A percentile compares a stretch with the other conserved stretches of the same genome.
phyloP scores from a whole-genome alignment of 2,329 filamentous ascomycete species.

The Juglanconis juglandina region DNA sequence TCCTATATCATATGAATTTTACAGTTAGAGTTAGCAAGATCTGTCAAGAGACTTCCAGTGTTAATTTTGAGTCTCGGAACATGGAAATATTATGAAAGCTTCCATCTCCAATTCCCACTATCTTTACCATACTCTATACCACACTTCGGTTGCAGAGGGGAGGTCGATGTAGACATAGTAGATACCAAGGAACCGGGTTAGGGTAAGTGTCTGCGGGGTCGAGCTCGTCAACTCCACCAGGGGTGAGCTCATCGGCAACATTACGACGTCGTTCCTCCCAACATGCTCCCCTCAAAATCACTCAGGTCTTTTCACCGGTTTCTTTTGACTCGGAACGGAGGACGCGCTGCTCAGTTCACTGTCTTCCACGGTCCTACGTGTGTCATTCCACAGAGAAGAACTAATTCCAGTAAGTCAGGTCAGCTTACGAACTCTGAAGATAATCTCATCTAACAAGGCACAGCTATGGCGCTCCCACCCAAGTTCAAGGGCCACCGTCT shows the following conservation, averaged over 20 bases:
- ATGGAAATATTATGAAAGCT: no score
- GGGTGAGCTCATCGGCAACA: conserved; percentile 1
- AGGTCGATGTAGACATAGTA: not conserved
- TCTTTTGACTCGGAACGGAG: not conserved
- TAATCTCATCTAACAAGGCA: not conserved
- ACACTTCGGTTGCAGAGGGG: no score
- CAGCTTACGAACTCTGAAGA: not conserved
- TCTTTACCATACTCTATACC: no score
- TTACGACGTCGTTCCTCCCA: conserved; percentile 5
- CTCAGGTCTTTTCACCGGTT: not conserved
- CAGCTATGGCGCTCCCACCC: conserved; percentile 68
- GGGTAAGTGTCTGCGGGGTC: not conserved
- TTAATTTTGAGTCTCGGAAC: no score
- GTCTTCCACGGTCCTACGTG: not conserved
- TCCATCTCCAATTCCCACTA: no score
- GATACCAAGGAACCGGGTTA: not conserved
- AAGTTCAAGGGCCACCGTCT: conserved; percentile 74
- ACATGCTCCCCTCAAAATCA: conserved; percentile 1
- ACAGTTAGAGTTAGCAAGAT: no score
- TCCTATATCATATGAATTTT: no score
- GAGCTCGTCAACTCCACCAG: conserved; percentile 1
- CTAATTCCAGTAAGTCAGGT: conserved; percentile 4
- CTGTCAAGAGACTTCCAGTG: no score
- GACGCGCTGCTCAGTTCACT: not conserved
- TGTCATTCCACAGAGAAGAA: not conserved